A percentile compares a stretch with the other conserved stretches of the same genome.
Evolutionary conservation across 768 basidiomycete species (phyloP).

Genomic region (Suillus americanus): DNA sequence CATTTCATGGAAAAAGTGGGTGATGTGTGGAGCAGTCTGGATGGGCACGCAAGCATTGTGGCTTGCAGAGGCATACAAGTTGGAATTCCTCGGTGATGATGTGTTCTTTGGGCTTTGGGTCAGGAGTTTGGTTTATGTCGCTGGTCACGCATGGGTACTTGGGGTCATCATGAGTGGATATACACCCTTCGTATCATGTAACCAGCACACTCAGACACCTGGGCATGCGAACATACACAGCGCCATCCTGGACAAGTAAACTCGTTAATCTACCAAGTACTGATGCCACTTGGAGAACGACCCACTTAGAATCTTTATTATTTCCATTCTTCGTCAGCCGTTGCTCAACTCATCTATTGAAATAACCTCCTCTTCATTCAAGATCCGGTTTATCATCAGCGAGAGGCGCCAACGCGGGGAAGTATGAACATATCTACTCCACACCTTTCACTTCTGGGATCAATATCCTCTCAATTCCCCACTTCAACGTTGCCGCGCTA

Average conservation of each 20-base stretch:
- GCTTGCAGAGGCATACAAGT: constrained; percentile 86
- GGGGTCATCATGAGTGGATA: constrained; percentile 59
- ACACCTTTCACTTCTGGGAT: constrained; percentile 66
- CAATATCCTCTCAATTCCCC: no score
- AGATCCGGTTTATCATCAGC: no score
- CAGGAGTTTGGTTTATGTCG: constrained; percentile 70
- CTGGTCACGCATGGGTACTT: constrained; percentile 80
- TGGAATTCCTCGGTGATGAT: constrained; percentile 82
- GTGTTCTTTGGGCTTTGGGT: constrained; percentile 80
- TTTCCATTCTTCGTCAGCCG: constrained; percentile 48
- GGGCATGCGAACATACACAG: constrained; percentile 74
- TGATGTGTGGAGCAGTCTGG: constrained; percentile 61
- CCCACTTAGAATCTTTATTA: constrained; percentile 47
- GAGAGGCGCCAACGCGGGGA: no score
- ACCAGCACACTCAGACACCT: background rate
- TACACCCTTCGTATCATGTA: background rate
- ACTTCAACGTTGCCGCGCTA: constrained; percentile 71
- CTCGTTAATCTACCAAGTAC: constrained; percentile 7
- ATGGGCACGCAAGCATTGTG: constrained; percentile 79
- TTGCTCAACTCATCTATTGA: constrained; percentile 88
- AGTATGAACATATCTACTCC: constrained; percentile 60
- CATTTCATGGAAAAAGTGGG: constrained; percentile 44
- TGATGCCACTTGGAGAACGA: constrained; percentile 17
- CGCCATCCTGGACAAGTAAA: constrained; percentile 55
- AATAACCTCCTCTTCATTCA: constrained; percentile 73